phyloP scores from a whole-genome alignment of 345 rosid genomes.

The Lumnitzera littorea region DNA sequence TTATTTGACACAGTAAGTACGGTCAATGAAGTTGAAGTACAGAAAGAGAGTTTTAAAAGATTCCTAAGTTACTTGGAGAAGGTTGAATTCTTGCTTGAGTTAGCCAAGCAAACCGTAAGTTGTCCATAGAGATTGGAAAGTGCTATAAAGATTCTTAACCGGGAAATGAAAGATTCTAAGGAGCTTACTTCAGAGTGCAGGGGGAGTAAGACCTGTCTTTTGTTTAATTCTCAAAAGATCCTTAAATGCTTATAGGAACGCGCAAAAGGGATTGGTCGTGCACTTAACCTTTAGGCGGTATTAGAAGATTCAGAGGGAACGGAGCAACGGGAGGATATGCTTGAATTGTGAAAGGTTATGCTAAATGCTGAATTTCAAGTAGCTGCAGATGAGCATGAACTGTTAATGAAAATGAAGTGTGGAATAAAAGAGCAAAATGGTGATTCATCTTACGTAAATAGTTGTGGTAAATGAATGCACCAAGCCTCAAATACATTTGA shows the following conservation, averaged over 20 bases:
- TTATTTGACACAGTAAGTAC: constrained; percentile 27
- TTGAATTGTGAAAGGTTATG: constrained; percentile 34
- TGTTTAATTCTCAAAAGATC: constrained; percentile 45
- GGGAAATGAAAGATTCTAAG: constrained; percentile 43
- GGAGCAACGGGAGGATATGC: constrained; percentile 28
- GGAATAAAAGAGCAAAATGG: constrained; percentile 60
- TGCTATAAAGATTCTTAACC: constrained; percentile 40
- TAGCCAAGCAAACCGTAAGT: constrained; percentile 23
- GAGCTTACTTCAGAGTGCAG: constrained; percentile 36
- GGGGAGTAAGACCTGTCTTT: constrained; percentile 54
- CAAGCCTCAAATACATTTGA: no score
- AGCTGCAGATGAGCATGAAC: constrained; percentile 50
- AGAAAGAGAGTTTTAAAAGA: constrained; percentile 46
- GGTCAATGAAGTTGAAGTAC: constrained; percentile 35
- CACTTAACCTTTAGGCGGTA: constrained; percentile 41
- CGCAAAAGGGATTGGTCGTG: constrained; percentile 45
- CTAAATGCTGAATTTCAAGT: constrained; percentile 49
- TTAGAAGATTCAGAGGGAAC: constrained; percentile 38
- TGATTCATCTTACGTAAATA: constrained; percentile 56
- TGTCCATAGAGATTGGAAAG: constrained; percentile 33
- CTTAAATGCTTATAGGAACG: constrained; percentile 26
- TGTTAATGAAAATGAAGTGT: constrained; percentile 50
- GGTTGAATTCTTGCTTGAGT: constrained; percentile 43
- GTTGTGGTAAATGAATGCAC: not conserved
- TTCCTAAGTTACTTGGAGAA: constrained; percentile 42